Conservation (phyloP, 2,329 filamentous ascomycete species). For the Trichoderma aggressivum region DNA sequence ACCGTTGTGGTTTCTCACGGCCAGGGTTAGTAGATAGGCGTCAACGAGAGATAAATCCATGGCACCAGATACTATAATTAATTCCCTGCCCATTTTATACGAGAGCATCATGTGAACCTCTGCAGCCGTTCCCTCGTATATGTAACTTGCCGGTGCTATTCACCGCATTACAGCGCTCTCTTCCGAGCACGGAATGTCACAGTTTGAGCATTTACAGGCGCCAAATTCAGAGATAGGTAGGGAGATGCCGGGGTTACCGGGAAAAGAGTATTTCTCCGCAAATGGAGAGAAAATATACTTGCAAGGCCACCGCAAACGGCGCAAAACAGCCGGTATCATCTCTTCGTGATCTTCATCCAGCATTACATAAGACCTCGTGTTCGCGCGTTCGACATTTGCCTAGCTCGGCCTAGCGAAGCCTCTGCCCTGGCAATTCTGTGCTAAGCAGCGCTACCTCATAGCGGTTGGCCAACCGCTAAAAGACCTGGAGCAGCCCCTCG, state of each 20-base stretch:
- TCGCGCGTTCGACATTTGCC: neutral
- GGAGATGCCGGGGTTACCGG: neutral
- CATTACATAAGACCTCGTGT: conserved; percentile 18
- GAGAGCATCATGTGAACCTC: neutral
- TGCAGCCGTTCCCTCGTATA: neutral
- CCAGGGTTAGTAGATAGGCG: neutral
- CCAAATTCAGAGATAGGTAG: neutral
- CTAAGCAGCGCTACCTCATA: neutral
- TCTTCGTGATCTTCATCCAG: neutral
- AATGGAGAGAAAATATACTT: neutral
- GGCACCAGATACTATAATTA: neutral
- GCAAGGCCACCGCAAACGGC: neutral
- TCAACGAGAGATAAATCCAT: neutral
- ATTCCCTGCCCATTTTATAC: neutral
- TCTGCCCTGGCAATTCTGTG: neutral
- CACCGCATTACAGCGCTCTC: neutral
- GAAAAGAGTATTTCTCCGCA: neutral
- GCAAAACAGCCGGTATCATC: neutral
- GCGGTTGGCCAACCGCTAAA: conserved; percentile 4
- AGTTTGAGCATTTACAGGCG: neutral
- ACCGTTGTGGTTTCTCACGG: neutral
- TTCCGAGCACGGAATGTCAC: neutral
- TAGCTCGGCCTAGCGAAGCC: conserved; percentile 6
- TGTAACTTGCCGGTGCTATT: neutral
- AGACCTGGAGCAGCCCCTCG: conserved; percentile 9